A percentile compares a stretch with the other conserved stretches of the same genome.
Conservation (phyloP, 192 early-diverging fungal genomes). For the Backusella liffmaniae region DNA sequence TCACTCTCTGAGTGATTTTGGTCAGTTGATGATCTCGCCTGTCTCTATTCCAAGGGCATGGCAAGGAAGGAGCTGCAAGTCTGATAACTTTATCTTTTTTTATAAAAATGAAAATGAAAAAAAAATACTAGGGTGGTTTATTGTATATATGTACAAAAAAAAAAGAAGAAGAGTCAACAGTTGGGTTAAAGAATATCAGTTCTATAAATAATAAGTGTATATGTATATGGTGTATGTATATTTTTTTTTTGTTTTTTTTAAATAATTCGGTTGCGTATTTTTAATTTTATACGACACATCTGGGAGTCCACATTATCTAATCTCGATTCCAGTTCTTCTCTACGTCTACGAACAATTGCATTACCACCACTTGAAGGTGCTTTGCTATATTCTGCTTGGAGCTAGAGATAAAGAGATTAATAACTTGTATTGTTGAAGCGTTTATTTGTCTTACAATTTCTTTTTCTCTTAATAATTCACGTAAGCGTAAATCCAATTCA, state of each 20-base stretch:
- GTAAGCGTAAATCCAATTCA: slow-evolving; percentile 16
- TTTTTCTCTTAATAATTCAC: slow-evolving; percentile 25
- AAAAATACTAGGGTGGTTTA: no score
- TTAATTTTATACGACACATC: slow-evolving; percentile 45
- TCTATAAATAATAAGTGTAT: no score
- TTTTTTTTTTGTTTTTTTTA: not conserved
- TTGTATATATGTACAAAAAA: no score
- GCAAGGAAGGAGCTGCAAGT: slow-evolving; percentile 27
- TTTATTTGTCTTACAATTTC: slow-evolving; percentile 14
- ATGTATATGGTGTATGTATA: slow-evolving; percentile 19
- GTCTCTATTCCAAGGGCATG: slow-evolving; percentile 34
- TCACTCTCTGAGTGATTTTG: slow-evolving; percentile 14
- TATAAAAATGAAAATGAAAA: slow-evolving; percentile 3
- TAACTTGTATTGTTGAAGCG: not conserved
- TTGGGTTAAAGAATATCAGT: not conserved
- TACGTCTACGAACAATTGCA: slow-evolving; percentile 39
- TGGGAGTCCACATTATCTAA: slow-evolving; percentile 45
- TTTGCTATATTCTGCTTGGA: slow-evolving; percentile 50
- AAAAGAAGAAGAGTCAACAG: slow-evolving; percentile 2
- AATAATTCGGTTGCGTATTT: slow-evolving; percentile 32
- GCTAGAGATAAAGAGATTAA: slow-evolving; percentile 15
- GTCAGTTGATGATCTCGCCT: slow-evolving; percentile 36
- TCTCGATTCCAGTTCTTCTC: slow-evolving; percentile 46
- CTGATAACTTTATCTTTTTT: slow-evolving; percentile 25
- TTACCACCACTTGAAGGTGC: slow-evolving; percentile 50